These are phyloP conservation scores for Kwoniella dendrophila DNA, from an alignment of 768 basidiomycete species.

Conservation along the genomic window DNA sequence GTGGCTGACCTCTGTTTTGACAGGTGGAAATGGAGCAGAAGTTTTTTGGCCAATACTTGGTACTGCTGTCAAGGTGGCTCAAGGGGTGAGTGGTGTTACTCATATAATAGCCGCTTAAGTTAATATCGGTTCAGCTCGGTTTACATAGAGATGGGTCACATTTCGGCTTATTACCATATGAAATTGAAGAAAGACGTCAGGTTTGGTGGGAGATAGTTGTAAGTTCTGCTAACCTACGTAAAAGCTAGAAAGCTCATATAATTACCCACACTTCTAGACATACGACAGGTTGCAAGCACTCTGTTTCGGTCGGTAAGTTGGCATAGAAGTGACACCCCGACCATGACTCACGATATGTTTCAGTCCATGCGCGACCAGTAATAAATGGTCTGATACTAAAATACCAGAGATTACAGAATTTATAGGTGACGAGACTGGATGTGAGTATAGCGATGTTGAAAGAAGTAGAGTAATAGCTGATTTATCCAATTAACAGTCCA, in stretches of 20 bases:
- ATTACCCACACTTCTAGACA: constrained; percentile 19
- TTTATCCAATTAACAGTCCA: constrained; percentile 25
- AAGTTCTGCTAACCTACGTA: constrained; percentile 3
- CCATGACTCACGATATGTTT: neutral
- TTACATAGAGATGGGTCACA: constrained; percentile 52
- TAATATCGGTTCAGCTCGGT: constrained; percentile 43
- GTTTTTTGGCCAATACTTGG: constrained; percentile 55
- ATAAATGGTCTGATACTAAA: constrained; percentile 46
- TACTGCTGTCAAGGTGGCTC: constrained; percentile 45
- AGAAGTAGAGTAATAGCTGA: constrained; percentile 5
- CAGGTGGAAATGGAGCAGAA: constrained; percentile 49
- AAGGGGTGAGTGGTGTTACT: constrained; percentile 31
- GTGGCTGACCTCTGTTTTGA: constrained; percentile 8
- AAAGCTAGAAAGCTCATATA: neutral
- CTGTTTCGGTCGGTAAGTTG: constrained; percentile 49
- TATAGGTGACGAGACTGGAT: constrained; percentile 40
- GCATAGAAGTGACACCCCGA: neutral
- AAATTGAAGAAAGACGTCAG: constrained; percentile 49
- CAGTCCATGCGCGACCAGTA: constrained; percentile 45
- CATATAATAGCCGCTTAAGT: neutral
- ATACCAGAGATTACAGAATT: constrained; percentile 38
- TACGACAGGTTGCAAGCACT: constrained; percentile 52
- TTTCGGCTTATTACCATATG: constrained; percentile 48
- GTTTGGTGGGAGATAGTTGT: constrained; percentile 54
- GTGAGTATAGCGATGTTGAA: constrained; percentile 25